Conservation (phyloP, 2,329 filamentous ascomycete genomes). For the Stenocarpella maydis region DNA sequence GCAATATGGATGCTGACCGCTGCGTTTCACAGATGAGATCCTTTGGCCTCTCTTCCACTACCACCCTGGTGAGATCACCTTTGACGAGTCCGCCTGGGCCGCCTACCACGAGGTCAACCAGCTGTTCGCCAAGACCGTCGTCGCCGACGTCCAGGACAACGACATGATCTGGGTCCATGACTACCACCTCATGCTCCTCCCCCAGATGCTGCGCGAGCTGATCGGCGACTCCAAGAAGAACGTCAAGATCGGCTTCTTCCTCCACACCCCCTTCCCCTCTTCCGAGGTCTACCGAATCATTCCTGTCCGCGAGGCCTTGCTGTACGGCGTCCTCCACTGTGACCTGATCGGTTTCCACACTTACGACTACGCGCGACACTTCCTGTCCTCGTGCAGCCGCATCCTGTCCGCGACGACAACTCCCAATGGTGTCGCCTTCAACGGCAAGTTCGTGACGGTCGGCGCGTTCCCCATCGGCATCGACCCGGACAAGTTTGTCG, state of each 20-base stretch:
- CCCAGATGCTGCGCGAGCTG: conserved; percentile 92
- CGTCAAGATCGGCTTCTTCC: conserved; percentile 97
- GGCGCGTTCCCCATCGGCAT: conserved; percentile 98
- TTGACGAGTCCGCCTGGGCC: conserved; percentile 93
- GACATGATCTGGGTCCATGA: conserved; percentile 99
- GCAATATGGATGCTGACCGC: conserved; percentile 29
- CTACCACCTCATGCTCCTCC: conserved; percentile 97
- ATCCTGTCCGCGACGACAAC: conserved; percentile 85
- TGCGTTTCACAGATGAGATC: conserved; percentile 75
- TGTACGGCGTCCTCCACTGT: conserved; percentile 88
- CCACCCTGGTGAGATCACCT: conserved; percentile 97
- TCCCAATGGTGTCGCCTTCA: conserved; percentile 91
- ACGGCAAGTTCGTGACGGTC: conserved; percentile 87
- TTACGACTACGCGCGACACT: conserved; percentile 98
- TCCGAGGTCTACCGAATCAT: conserved; percentile 97
- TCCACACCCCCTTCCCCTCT: conserved; percentile 96
- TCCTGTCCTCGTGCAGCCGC: conserved; percentile 94
- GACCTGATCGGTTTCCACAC: conserved; percentile 98
- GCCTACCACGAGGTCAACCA: conserved; percentile 94
- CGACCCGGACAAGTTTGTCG: conserved; percentile 94
- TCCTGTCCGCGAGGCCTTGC: conserved; percentile 87
- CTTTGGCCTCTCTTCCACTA: conserved; percentile 99
- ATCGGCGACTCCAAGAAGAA: conserved; percentile 84
- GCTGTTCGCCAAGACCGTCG: conserved; percentile 87
- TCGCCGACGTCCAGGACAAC: conserved; percentile 87